Evolutionary conservation across 768 basidiomycete genomes (phyloP), one percentile per base, ranked within the genome.

Genomic region (Auriscalpium microsporum): DNA sequence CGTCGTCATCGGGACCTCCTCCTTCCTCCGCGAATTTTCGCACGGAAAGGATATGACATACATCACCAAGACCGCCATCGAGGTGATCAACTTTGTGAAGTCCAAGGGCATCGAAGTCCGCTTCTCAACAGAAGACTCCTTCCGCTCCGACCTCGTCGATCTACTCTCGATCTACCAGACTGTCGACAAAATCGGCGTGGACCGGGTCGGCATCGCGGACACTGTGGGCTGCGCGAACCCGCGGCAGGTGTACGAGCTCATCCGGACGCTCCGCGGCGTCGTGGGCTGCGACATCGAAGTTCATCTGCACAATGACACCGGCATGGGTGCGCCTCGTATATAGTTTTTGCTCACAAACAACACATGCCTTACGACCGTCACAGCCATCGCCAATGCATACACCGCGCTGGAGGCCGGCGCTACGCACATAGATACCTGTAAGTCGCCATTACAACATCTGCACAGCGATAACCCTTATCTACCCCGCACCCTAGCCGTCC

Each of bases 21-120:
- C 94, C 44, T 99, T 96, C 87, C 85, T 98, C 50, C 87, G 95
- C 64, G 94, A 99, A 75, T 96, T 98, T 81, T 97, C 95, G 28
- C 96, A 99, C 71, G 96, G 96, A 67, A 99, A 98, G 82, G 96
- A 98, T 72, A 99, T 99, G 92, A 76, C 91, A 47, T 99, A 96
- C 76, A 99, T 99, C 76, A 95, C 95, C 78, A 97, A 94, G 75
- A 89, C 92, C 40, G 95, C 95, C 57, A 93, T 97, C 65, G 94
- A 97, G 71, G 96, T 99, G 63, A 99, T 99, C 73, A 83, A 95
- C 65, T 99, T 87, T 65, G 95, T 99, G 81, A 99, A 99, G 81
- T 94, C 90, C 77, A 99, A 97, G 87, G 87, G 87, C 58, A 95
- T 99, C 66, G 96, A 99, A 75, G 92, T 99, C 69, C 93, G 96